Base-by-base conservation (phyloP, 139 green algal genomes). In the Chlorella sp. region DNA sequence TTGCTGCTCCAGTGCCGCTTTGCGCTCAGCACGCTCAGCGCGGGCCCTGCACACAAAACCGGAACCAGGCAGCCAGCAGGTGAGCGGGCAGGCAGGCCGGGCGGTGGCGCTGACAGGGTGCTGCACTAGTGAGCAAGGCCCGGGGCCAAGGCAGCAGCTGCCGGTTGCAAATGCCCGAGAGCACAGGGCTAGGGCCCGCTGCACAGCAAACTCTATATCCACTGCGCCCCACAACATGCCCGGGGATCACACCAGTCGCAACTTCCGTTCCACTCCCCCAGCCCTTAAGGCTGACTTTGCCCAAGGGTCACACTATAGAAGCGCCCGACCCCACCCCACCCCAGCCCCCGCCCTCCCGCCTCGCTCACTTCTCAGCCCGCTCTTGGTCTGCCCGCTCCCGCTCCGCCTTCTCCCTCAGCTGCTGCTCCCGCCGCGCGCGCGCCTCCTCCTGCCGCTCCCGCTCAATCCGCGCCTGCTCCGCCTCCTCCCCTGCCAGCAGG, bases 301-400 rank as follows among this genome's bases (percentile, higher is more conserved):
- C 64, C 2, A 4, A 26, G 64, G 60, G 14, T 5, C 64, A 14
- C 64, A 28, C 64, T 4, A 2, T 2, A 26, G 64, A 71, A 28
- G 64, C 64, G 64, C 64, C 22, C 64, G 64, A 5, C 11, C 64
- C 21, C 64, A 71, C 21, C 64, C 64, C 64, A 71, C 64, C 21
- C 64, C 64, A 71, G 64, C 7, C 48, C 48, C 48, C 9, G 48
- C 48, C 48, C 68, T 34, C n/a, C 24, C 37, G 24, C 0, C 64
- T 12, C 3, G 2, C 86, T 69, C 87, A 90, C 87, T 61, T 88
- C 30, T 91, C 85, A 18, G 86, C 81, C 2, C 92, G 88, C 77
- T 95, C 94, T 0, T 91, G 88, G 81, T 96, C 92, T 0, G 89
- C 90, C 1, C 86, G 78, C 84, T 95, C 94, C 4, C 90, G 84